Base-by-base conservation (phyloP, 768 basidiomycete genomes). In the Lactifluus pinguis region DNA sequence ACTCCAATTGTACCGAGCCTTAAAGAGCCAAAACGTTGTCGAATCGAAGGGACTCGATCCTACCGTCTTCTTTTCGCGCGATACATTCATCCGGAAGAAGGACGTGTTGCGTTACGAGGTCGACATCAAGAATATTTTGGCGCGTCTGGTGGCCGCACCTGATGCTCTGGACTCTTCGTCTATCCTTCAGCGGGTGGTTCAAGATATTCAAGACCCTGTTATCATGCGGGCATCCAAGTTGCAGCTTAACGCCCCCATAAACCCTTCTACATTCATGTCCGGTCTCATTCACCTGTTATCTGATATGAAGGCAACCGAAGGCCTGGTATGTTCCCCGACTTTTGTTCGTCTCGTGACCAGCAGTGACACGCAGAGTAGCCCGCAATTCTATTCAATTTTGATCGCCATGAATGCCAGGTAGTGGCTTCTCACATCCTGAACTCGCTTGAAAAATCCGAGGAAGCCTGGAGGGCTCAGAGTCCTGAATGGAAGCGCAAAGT, bases 381-480 rank as follows among this genome's bases (percentile, higher is more conserved):
- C 4, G 86, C 84, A 0, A 79, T 89, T 13, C 69, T 88, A 21
- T 89, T 89, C 73, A 79, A 75, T 55, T 86, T 88, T 65, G 83
- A 86, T 64, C 79, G 86, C 19, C 69, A 72, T 2, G 73, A 75
- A 19, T 87, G 85, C 68, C 84, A 86, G 67, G 64, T 70, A n/a
- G 76, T 85, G 73, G 82, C 77, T 0, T 41, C 67, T 21, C 59
- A 61, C 13, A 69, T 88, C 25, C 19, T 74, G 1, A 15, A 58
- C 2, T 67, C 60, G 0, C 74, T 87, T 14, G 64, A 74, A 56
- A 49, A 30, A 0, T 75, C 79, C 6, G 86, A 89, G 69, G 47
- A 61, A 21, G 48, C 69, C 32, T 89, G 85, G 84, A 76, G 80
- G 1, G 58, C 65, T 4, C 69, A 65, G 3, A 80, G 72, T 60